Base-by-base conservation (phyloP, 768 basidiomycete species). In the Termitomyces sp. region DNA sequence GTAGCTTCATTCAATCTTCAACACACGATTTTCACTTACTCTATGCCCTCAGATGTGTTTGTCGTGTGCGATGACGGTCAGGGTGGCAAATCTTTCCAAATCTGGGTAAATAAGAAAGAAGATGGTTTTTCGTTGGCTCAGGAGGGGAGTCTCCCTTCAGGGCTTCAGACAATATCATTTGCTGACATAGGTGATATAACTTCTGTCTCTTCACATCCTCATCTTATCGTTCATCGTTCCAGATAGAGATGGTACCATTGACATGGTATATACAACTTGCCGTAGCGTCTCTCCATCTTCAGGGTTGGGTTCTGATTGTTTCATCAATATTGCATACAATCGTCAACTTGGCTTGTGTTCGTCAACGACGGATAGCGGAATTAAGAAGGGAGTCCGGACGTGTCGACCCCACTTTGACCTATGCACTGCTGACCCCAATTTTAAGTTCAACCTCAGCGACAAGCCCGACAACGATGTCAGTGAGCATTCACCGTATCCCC, bases 231-330 rank as follows among this genome's bases (percentile, higher is more conserved):
- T 33, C n/a, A 50, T 50, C 6, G 24, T 30, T 53, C 2, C 60
- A 90, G 95, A 98, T 67, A 86, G 97, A 7, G 97, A 98, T 65
- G 97, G 97, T 1, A 95, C 96, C 0, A 90, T 98, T 34, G 97
- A 98, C 70, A 86, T 98, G 81, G 79, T 99, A 47, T 93, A 98
- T 68, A 82, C 92, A 0, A 90, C 90, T 0, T 99, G 97, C 69
- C 73, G 77, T 0, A 81, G 79, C 2, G 83, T 91, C n/a, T 87
- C 89, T 0, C 69, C 76, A 1, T 76, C 80, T 1, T 84, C 80
- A 0, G 94, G 95, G 2, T 73, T 91, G 0, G 95, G 95, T 12
- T 75, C 75, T 2, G 81, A 84, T 42, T 98, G 97, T 69, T 76
- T 76, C 52, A 82, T 99, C 71, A 96, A 95, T 68, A 89, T 98